Base-by-base conservation (phyloP, 1,284 basidiomycete genomes). In the Xerocomus nothofagi region DNA sequence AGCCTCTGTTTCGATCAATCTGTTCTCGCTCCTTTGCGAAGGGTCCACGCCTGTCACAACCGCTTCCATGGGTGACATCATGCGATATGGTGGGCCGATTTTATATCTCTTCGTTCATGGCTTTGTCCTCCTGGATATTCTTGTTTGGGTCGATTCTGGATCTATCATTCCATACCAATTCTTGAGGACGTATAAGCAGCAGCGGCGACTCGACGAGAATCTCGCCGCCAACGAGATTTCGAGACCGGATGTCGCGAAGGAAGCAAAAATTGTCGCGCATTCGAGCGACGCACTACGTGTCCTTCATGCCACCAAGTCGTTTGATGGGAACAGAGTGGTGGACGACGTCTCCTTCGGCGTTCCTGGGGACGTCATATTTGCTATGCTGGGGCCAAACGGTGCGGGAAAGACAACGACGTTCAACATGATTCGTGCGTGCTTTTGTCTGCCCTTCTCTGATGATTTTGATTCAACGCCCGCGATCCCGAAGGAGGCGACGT, bases 391-490 rank as follows among this genome's bases (percentile, higher is more conserved):
- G 4, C 88, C 88, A 1, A 92, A 91, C 55, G 89, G 89, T 1
- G 89, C 88, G 3, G 86, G 85, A 0, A 91, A 91, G 68, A 91
- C 86, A 4, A 90, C 89, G 0, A 84, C 82, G 0, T 87, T 88
- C 66, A 84, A 87, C 55, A 78, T 88, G 62, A 88, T 88, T 54
- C 80, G 85, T 83, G 57, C 54, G 83, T 73, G 10, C n/a, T 45
- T 34, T 14, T 0, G 6, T 47, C 17, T 43, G 21, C 44, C 42
- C 12, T n/a, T 38, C 5, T 41, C 27, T 40, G 3, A 34, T 12
- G n/a, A 3, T 29, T 21, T 3, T 7, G 14, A 33, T 37, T 45
- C 40, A 54, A 4, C 17, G 18, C 36, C 44, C 15, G 7, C 40
- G 36, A 18, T 37, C 32, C 12, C 18, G 6, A 45, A 84, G 81